phyloP scores from a whole-genome alignment of 2,329 filamentous ascomycete species.

The Microthyrium microscopicum region DNA sequence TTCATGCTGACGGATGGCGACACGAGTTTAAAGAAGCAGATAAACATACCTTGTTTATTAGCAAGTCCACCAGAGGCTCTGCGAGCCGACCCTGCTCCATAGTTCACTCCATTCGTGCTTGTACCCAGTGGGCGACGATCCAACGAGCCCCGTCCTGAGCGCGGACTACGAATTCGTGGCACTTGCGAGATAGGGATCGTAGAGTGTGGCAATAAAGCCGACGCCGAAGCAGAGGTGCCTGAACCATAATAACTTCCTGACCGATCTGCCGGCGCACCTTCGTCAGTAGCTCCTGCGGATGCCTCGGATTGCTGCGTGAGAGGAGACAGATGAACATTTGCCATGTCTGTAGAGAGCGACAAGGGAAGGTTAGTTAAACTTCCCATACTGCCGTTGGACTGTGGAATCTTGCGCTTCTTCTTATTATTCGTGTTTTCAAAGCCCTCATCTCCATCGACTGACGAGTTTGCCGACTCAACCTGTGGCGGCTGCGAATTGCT shows the following conservation, averaged over 20 bases:
- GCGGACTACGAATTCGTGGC: slow-evolving; percentile 22
- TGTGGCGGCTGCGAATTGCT: slow-evolving; percentile 17
- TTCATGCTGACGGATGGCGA: no score
- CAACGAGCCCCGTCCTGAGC: slow-evolving; percentile 27
- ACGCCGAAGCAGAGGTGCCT: no score
- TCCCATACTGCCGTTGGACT: slow-evolving; percentile 44
- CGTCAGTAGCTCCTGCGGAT: slow-evolving; percentile 25
- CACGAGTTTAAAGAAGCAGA: no score
- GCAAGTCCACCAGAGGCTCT: slow-evolving; percentile 9
- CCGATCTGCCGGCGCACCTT: no score
- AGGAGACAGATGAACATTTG: no score
- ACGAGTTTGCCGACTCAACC: slow-evolving; percentile 45
- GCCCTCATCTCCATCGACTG: slow-evolving; percentile 80
- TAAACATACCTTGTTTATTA: neutral
- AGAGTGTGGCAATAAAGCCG: neutral
- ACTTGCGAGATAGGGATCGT: neutral
- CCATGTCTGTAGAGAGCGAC: slow-evolving; percentile 45
- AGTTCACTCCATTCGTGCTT: slow-evolving; percentile 26
- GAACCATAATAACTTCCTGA: no score
- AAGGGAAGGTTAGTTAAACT: slow-evolving; percentile 34
- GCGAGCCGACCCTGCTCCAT: no score
- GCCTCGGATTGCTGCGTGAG: slow-evolving; percentile 20
- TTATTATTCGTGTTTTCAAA: slow-evolving; percentile 99
- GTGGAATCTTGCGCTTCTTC: slow-evolving; percentile 96
- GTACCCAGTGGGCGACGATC: slow-evolving; percentile 27